Conservation (phyloP, 1,284 basidiomycete genomes). For the Meira miltonrushii region DNA sequence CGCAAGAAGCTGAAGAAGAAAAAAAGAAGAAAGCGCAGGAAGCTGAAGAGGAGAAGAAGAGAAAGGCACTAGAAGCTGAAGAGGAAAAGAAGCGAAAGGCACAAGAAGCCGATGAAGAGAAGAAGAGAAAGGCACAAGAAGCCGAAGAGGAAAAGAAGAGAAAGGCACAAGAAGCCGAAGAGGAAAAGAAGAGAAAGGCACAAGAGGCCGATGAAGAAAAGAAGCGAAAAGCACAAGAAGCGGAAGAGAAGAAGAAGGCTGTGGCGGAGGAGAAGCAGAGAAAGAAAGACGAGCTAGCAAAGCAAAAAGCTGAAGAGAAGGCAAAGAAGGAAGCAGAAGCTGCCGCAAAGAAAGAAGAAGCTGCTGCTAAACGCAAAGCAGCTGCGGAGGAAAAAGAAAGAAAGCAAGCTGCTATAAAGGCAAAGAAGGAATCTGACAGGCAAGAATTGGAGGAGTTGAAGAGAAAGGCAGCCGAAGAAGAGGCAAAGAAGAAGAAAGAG, state of each 20-base stretch:
- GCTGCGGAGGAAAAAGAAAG: neutral
- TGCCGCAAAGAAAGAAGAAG: neutral
- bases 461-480: constrained; percentile 1
- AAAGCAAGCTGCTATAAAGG: neutral
- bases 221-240: too few relatives aligned
- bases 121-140: too few relatives aligned
- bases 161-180: neutral
- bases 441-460: neutral
- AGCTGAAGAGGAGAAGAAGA: too few relatives aligned
- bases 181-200: neutral
- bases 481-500: neutral
- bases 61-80: too few relatives aligned
- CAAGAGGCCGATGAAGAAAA: too few relatives aligned
- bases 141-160: neutral
- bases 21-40: neutral
- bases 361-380: neutral
- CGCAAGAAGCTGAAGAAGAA: neutral
- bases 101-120: too few relatives aligned
- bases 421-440: neutral
- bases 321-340: neutral
- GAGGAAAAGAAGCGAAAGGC: neutral
- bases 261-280: too few relatives aligned
- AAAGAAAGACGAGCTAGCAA: too few relatives aligned
- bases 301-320: too few relatives aligned
- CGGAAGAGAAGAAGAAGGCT: too few relatives aligned